These are phyloP conservation scores for Aegilops umbellulata DNA, from an alignment of 176 grass and related monocot genomes.

Conservation along the genomic window DNA sequence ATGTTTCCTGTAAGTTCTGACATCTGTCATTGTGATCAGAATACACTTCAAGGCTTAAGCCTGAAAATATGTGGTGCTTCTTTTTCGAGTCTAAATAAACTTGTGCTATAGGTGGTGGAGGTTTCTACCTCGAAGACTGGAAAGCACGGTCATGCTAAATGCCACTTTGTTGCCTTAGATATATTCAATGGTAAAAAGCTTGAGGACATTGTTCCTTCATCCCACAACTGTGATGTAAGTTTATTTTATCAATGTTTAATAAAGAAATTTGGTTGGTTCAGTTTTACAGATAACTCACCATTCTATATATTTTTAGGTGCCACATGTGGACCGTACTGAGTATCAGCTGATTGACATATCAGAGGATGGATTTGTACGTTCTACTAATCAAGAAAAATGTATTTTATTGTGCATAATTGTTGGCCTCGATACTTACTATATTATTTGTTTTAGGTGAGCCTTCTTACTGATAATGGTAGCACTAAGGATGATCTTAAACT, in stretches of 20 bases:
- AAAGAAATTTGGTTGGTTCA: slow-evolving; percentile 1
- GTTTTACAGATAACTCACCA: neutral
- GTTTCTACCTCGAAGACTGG: slow-evolving; percentile 98
- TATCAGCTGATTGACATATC: slow-evolving; percentile 96
- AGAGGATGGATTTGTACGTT: slow-evolving; percentile 97
- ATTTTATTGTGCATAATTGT: neutral
- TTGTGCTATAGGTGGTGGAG: slow-evolving; percentile 72
- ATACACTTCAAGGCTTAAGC: neutral
- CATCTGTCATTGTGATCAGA: neutral
- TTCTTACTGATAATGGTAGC: slow-evolving; percentile 74
- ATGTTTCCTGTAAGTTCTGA: neutral
- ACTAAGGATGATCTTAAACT: slow-evolving; percentile 96
- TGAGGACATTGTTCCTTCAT: slow-evolving; percentile 96
- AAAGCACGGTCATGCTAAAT: slow-evolving; percentile 93
- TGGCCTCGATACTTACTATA: neutral
- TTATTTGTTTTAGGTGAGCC: slow-evolving; percentile 64
- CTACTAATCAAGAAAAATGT: neutral
- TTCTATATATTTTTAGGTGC: slow-evolving; percentile 48
- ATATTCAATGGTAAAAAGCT: slow-evolving; percentile 96
- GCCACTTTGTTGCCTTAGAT: slow-evolving; percentile 94
- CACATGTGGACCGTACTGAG: slow-evolving; percentile 89
- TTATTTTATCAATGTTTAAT: slow-evolving; percentile 19
- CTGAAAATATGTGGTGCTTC: neutral
- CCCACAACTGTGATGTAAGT: slow-evolving; percentile 94
- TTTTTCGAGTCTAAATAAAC: neutral